Percentiles rank a stretch among this genome's conserved stretches.
Evolutionary conservation across 1,284 basidiomycete species (phyloP).

Genomic region (Ceratobasidium sp.): DNA sequence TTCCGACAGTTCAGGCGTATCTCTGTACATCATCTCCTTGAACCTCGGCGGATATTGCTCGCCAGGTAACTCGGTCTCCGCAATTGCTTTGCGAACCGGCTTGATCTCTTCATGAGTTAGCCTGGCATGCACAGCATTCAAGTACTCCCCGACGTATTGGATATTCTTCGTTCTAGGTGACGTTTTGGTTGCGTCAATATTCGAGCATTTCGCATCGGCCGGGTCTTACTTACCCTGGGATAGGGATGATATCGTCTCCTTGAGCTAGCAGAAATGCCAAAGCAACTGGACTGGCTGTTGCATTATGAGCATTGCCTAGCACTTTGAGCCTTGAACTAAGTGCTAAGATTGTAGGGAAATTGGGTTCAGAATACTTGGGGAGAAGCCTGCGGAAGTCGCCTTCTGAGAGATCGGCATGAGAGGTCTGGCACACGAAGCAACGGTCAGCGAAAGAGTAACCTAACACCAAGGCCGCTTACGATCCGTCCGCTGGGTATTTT

Average conservation of each 20-base stretch:
- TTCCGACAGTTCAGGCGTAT: slow-evolving; percentile 20
- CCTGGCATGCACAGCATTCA: slow-evolving; percentile 58
- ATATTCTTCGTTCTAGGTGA: slow-evolving; percentile 39
- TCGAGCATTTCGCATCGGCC: too few relatives aligned
- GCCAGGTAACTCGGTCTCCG: slow-evolving; percentile 54
- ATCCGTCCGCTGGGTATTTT: slow-evolving; percentile 57
- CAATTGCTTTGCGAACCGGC: slow-evolving; percentile 59
- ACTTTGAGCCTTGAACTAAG: slow-evolving; percentile 64
- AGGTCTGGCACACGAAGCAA: slow-evolving; percentile 1
- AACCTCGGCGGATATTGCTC: slow-evolving; percentile 24
- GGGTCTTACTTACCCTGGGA: slow-evolving; percentile 54
- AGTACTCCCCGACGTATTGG: slow-evolving; percentile 64
- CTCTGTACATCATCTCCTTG: slow-evolving; percentile 24
- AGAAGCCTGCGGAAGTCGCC: slow-evolving; percentile 45
- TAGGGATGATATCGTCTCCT: slow-evolving; percentile 58
- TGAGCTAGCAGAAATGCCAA: slow-evolving; percentile 62
- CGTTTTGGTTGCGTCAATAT: too few relatives aligned
- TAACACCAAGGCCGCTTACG: background rate
- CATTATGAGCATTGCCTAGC: slow-evolving; percentile 59
- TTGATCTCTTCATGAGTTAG: slow-evolving; percentile 60
- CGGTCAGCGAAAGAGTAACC: background rate
- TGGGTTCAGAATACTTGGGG: slow-evolving; percentile 60
- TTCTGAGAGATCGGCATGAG: slow-evolving; percentile 52
- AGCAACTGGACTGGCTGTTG: slow-evolving; percentile 61
- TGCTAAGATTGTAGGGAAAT: slow-evolving; percentile 72